Percentiles rank a stretch among this genome's conserved stretches.
Evolutionary conservation across 2,329 filamentous ascomycete genomes (phyloP).

Genomic region (Bimuria novae-zelandiae): DNA sequence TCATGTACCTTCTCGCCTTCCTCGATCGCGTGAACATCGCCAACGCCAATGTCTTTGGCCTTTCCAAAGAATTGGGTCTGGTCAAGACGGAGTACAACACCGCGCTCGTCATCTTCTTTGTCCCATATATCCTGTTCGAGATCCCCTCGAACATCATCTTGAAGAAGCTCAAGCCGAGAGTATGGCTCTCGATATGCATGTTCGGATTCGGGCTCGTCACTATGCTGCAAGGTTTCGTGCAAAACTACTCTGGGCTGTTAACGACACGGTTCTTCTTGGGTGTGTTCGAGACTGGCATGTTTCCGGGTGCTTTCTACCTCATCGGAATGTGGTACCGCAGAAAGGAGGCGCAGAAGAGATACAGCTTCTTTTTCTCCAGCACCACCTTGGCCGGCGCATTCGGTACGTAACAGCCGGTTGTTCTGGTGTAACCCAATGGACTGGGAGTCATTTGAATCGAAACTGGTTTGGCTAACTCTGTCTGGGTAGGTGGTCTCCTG

Average conservation of each 20-base stretch:
- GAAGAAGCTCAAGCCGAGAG: conserved; percentile 57
- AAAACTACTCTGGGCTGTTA: conserved; percentile 77
- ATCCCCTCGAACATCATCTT: conserved; percentile 59
- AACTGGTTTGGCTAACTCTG: too few species aligned
- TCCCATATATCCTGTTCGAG: conserved; percentile 59
- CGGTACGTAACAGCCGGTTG: too few species aligned
- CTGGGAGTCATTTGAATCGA: too few species aligned
- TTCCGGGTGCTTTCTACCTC: conserved; percentile 65
- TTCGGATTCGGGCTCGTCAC: conserved; percentile 78
- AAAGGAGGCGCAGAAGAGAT: conserved; percentile 85
- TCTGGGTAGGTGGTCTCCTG: conserved; percentile 78
- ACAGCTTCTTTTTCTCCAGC: conserved; percentile 89
- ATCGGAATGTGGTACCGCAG: conserved; percentile 91
- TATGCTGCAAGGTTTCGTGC: conserved; percentile 75
- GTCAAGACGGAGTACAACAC: conserved; percentile 53
- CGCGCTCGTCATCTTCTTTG: conserved; percentile 60
- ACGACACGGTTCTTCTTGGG: conserved; percentile 83
- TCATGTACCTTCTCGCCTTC: conserved; percentile 57
- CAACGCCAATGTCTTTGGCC: conserved; percentile 58
- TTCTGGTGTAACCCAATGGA: too few species aligned
- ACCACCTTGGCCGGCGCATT: conserved; percentile 83
- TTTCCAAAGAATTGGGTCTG: conserved; percentile 53
- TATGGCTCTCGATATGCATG: conserved; percentile 77
- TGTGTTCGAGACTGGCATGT: conserved; percentile 59
- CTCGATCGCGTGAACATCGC: conserved; percentile 58